A percentile compares a stretch with the other conserved stretches of the same genome.
Evolutionary conservation across 768 basidiomycete genomes (phyloP).

Genomic region (Mycena albidolilacea): DNA sequence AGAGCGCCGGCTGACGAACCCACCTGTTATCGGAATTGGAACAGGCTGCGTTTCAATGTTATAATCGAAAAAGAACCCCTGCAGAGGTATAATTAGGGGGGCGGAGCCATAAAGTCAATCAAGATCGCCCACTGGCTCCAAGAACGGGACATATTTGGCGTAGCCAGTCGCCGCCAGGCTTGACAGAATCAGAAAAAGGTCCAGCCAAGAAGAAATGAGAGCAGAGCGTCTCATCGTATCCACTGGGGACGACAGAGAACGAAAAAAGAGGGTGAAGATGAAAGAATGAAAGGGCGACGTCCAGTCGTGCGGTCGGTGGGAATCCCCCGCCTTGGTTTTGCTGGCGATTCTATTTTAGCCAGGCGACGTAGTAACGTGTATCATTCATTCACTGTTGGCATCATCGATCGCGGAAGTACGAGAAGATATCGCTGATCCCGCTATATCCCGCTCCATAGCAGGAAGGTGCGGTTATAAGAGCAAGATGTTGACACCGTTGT

Average conservation of each 20-base stretch:
- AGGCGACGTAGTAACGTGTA: no score
- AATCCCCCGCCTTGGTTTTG: not conserved
- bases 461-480: no score
- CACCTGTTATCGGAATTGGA: slow-evolving; percentile 53
- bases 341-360: not conserved
- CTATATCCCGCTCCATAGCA: no score
- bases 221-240: slow-evolving; percentile 10
- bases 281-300: slow-evolving; percentile 1
- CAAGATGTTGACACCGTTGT: no score
- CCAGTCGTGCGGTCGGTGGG: not conserved
- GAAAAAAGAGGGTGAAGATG: not conserved
- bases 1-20: not conserved
- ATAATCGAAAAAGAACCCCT: slow-evolving; percentile 59
- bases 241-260: slow-evolving; percentile 4
- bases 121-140: slow-evolving; percentile 41
- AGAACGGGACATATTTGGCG: slow-evolving; percentile 41
- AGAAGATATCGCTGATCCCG: no score
- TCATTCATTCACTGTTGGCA: no score
- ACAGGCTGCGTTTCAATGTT: slow-evolving; percentile 46
- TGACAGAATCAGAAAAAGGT: slow-evolving; percentile 13
- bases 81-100: not conserved
- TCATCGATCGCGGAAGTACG: no score
- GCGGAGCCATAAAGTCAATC: not conserved
- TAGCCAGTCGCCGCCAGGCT: slow-evolving; percentile 11
- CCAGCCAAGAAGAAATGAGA: slow-evolving; percentile 27